Base-by-base conservation (phyloP, 306 rosid species). In the Hippophae tibetana region DNA sequence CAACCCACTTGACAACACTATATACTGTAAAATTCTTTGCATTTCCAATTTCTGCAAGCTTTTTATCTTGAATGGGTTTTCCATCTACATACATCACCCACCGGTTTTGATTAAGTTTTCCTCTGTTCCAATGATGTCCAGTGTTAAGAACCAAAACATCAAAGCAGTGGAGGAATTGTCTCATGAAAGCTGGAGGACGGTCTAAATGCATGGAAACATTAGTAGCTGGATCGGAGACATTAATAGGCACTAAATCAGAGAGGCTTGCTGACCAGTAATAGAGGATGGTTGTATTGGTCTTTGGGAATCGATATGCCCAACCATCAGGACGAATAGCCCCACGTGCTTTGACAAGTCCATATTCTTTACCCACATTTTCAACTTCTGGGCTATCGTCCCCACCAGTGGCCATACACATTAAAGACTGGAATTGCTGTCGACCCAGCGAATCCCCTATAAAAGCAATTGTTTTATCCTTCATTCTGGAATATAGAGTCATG, bases 201-300 rank as follows among this genome's bases (percentile, higher is more conserved):
- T 93, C 97, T 74, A 93, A 78, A 72, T 93, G 99, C 99, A 93
- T 86, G 40, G 95, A 88, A 51, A 93, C 44, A 49, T 93, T 14
- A 49, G 84, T 62, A 27, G 55, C 67, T 60, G 58, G 70, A 72
- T 92, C 81, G 6, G 64, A 52, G 61, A 41, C 60, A 71, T 84
- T 75, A 55, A 84, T 70, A 60, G 90, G 97, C 69, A 46, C 82
- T 23, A 93, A 78, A 75, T 93, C 95, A 52, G 81, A 71, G 59
- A 93, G 83, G 74, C 90, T 93, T 51, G 90, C 97, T 31, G 97
- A 88, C 99, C 97, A 93, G 70, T 88, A 88, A 66, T 88, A 88
- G 54, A 88, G 78, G 66, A 93, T 81, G 54, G 97, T 93, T 52
- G 97, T 78, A 68, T 93, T 86, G 25, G 94, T 93, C 54, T 72